Evolutionary conservation across 352 stramenopile genomes (phyloP), one percentile per base, ranked within the genome.

Genomic region (Labyrinthula sp.): DNA sequence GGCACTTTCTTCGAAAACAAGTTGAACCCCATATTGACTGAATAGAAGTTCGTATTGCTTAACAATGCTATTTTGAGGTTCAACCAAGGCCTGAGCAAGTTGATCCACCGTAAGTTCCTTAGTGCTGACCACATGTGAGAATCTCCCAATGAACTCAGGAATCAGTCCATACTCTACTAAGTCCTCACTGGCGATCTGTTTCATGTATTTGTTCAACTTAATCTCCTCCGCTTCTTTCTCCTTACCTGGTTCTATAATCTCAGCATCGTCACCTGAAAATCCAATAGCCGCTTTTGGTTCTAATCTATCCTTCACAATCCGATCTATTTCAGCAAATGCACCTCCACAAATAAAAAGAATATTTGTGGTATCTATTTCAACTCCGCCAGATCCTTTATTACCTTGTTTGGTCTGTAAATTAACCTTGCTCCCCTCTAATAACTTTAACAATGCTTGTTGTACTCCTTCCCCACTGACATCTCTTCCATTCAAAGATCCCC

Each of bases 271-370:
- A 18, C 78, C 80, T n/a, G n/a, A n/a, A 68, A 97, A 97, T 24
- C 86, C 86, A 58, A 97, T 95, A n/a, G 76, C 91, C 25, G 82
- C 72, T 12, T 69, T 72, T 30, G 82, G 72, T 40, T 86, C 90
- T n/a, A n/a, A n/a, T 34, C 86, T 69, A n/a, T 73, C 63, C 22
- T 82, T 81, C 1, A 96, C 77, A 36, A 94, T 77, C 26, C 83
- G 66, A 63, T 95, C 86, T 20, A 97, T 63, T 1, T 84, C 86
- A 1, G 79, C 75, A 58, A 95, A 97, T 15, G 88, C 88, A 5
- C 88, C 88, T 26, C 85, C 85, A 60, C 82, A 93, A 57, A 97
- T 95, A 63, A 97, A 97, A 29, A 95, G 63, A 46, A 97, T 96
- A 58, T 97, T 92, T 20, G 79, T 91, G 39, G 88, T 97, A 64